These are phyloP conservation scores for Colletotrichum abscissum DNA, from an alignment of 2,329 filamentous ascomycete species.

Conservation along the genomic window DNA sequence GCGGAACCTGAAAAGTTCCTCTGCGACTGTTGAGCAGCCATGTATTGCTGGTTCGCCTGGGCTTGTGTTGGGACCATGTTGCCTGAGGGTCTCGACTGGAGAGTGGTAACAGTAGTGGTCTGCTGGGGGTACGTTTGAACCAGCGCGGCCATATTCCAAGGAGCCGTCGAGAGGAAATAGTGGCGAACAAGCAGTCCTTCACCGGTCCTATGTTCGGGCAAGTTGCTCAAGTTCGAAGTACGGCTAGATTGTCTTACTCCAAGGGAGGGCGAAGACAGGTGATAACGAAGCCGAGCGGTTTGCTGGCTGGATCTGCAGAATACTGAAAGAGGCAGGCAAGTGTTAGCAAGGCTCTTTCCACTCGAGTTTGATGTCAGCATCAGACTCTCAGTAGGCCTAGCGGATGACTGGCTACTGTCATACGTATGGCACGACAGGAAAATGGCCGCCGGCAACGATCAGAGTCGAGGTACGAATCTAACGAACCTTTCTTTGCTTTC, in stretches of 20 bases:
- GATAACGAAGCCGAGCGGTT: not conserved
- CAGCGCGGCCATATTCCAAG: constrained; percentile 80
- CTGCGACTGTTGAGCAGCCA: constrained; percentile 54
- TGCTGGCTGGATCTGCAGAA: not conserved
- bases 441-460: not conserved
- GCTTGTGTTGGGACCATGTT: constrained; percentile 65
- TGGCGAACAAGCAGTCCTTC: constrained; percentile 16
- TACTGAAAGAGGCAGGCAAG: not conserved
- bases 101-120: constrained; percentile 78
- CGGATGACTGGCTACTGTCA: not conserved
- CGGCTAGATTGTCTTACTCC: not conserved
- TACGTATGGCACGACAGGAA: not conserved
- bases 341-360: constrained; percentile 17
- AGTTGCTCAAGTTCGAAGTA: not conserved
- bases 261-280: not conserved
- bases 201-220: constrained; percentile 1
- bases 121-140: constrained; percentile 85
- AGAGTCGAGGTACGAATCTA: not conserved
- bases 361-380: not conserved
- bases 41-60: constrained; percentile 63
- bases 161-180: constrained; percentile 3
- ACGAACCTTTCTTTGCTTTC: constrained; percentile 28
- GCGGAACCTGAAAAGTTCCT: constrained; percentile 61
- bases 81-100: constrained; percentile 78
- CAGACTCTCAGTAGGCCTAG: not conserved